A percentile compares a stretch with the other conserved stretches of the same genome.
phyloP scores from a whole-genome alignment of 768 basidiomycete genomes.

The Amyloporia xantha region DNA sequence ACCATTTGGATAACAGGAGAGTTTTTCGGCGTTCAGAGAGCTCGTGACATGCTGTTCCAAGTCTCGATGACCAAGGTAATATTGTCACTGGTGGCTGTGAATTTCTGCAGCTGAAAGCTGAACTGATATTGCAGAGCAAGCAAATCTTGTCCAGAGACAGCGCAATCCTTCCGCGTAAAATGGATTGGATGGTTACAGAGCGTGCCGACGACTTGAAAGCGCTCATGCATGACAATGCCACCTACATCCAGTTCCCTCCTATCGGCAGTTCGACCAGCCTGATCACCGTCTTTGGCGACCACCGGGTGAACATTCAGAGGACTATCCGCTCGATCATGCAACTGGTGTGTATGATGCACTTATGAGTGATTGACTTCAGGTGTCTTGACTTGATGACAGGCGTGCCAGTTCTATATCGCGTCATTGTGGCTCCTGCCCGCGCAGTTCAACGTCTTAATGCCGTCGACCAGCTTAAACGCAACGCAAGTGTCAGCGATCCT shows the following conservation, averaged over 20 bases:
- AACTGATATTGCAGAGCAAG: slow-evolving; percentile 69
- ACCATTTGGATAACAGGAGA: slow-evolving; percentile 96
- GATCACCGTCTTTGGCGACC: slow-evolving; percentile 91
- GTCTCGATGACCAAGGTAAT: slow-evolving; percentile 79
- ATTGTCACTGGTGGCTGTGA: slow-evolving; percentile 4
- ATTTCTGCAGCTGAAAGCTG: background rate
- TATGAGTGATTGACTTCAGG: slow-evolving; percentile 14
- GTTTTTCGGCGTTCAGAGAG: slow-evolving; percentile 92
- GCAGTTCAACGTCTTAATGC: slow-evolving; percentile 87
- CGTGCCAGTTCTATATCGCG: slow-evolving; percentile 94
- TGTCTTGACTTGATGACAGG: slow-evolving; percentile 40
- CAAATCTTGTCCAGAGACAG: slow-evolving; percentile 88
- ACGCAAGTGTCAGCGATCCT: slow-evolving; percentile 79
- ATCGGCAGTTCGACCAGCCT: slow-evolving; percentile 90
- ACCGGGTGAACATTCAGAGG: slow-evolving; percentile 88
- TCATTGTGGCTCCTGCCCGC: slow-evolving; percentile 94
- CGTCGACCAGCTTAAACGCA: slow-evolving; percentile 73
- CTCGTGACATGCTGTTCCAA: slow-evolving; percentile 91
- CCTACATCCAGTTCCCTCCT: slow-evolving; percentile 89
- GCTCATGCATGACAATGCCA: slow-evolving; percentile 94
- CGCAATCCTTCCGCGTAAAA: slow-evolving; percentile 89
- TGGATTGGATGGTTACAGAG: slow-evolving; percentile 99
- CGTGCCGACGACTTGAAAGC: slow-evolving; percentile 87
- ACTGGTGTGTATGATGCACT: slow-evolving; percentile 51
- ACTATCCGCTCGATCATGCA: slow-evolving; percentile 94